Conservation (phyloP, 768 basidiomycete species). For the Leccinum subgranulosum region DNA sequence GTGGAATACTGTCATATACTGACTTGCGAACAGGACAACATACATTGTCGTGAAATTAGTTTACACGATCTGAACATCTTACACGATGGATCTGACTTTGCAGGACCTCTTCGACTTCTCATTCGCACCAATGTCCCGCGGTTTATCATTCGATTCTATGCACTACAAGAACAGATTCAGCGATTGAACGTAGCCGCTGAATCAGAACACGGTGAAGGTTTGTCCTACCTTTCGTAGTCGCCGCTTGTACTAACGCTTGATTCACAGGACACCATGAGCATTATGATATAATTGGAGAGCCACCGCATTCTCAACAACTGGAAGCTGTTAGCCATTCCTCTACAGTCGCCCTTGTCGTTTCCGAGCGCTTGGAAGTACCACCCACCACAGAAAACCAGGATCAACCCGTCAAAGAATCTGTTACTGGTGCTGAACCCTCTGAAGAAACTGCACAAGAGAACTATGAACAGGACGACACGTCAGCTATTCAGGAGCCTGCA, state of each 20-base stretch:
- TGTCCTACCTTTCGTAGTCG: not conserved
- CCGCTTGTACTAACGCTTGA: not conserved
- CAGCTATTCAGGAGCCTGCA: slow-evolving; percentile 6
- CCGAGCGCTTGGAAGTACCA: slow-evolving; percentile 1
- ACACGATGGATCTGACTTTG: slow-evolving; percentile 60
- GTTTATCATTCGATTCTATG: slow-evolving; percentile 64
- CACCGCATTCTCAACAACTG: slow-evolving; percentile 3
- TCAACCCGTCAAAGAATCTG: slow-evolving; percentile 3
- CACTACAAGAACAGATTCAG: slow-evolving; percentile 56
- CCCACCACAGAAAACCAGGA: slow-evolving; percentile 1
- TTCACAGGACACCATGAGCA: slow-evolving; percentile 15
- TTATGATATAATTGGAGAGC: slow-evolving; percentile 8
- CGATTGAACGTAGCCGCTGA: slow-evolving; percentile 30
- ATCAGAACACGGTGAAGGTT: slow-evolving; percentile 22
- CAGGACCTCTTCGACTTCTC: slow-evolving; percentile 61
- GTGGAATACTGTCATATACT: not conserved
- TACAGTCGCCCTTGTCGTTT: not conserved
- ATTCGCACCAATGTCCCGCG: slow-evolving; percentile 49
- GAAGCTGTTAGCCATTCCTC: not conserved
- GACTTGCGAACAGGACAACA: slow-evolving; percentile 53
- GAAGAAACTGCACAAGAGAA: slow-evolving; percentile 12
- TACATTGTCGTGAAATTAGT: slow-evolving; percentile 63
- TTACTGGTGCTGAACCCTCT: not conserved
- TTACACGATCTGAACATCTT: slow-evolving; percentile 70
- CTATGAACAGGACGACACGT: slow-evolving; percentile 1